Base-by-base conservation (phyloP, 129 eudicot genomes). In the Lactuca saligna region DNA sequence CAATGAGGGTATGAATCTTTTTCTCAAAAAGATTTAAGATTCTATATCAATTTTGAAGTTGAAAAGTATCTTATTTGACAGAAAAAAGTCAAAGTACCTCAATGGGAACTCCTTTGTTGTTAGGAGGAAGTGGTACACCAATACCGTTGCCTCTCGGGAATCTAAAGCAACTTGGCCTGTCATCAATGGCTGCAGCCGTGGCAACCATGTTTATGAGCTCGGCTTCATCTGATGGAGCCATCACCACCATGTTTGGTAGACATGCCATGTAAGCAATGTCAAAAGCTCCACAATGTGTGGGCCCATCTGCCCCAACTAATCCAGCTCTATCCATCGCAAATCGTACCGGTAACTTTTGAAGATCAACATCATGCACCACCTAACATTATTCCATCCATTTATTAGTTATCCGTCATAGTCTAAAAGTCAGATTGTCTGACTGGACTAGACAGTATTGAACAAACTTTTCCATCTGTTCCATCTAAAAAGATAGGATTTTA, bases 281-380 rank as follows among this genome's bases (percentile, higher is more conserved):
- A 71, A 90, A 90, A 6, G 97, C 97, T 32, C 97, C 97, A 79
- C 97, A 87, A 48, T 90, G 97, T 32, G 97, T 90, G 1, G 97
- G 97, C 53, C 97, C 97, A 66, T 90, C 97, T 15, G 95, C 97
- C 42, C 97, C 97, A 29, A 90, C 97, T 44, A 90, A 73, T 54
- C 97, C 97, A 4, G 97, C 95, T 54, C 97, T 78, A 60, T 90
- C 97, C 91, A 87, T 84, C 20, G 97, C 97, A 59, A 90, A 90
- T 48, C 97, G 82, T 14, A 90, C 97, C 0, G 97, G 97, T 65
- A 90, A 15, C 15, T 85, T 90, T 57, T 90, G 97, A 41, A 90
- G 89, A 83, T 87, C 95, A 8, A 90, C 97, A 66, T 90, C 97
- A 76, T 87, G 95, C 37, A 90, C 88, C 76, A 90, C 97, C 96